These are phyloP conservation scores for Haematococcus sp. DNA, from an alignment of 139 green algal genomes.

Conservation along the genomic window DNA sequence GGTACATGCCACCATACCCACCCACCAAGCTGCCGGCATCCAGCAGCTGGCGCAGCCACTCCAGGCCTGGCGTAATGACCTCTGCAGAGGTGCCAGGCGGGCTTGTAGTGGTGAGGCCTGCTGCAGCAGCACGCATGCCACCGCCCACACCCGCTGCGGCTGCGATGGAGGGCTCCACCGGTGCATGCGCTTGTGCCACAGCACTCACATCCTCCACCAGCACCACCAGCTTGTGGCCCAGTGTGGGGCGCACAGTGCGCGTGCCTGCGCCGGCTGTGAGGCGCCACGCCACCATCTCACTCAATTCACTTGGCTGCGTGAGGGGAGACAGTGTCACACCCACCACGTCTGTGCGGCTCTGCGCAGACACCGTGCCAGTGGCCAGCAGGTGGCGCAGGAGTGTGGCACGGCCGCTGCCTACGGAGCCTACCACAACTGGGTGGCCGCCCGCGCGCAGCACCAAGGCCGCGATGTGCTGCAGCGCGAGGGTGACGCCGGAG, in stretches of 20 bases:
- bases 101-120: not conserved
- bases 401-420: slow-evolving; percentile 24
- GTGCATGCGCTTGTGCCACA: not conserved
- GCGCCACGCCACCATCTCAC: slow-evolving; percentile 22
- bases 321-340: not conserved
- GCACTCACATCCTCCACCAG: slow-evolving; percentile 37
- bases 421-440: slow-evolving; percentile 27
- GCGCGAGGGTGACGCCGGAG: slow-evolving; percentile 3
- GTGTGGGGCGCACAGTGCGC: slow-evolving; percentile 7
- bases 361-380: not conserved
- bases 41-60: slow-evolving; percentile 36
- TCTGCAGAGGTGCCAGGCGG: not conserved
- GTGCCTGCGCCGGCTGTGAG: not conserved
- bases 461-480: slow-evolving; percentile 27
- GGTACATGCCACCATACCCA: not conserved
- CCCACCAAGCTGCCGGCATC: not conserved
- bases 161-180: not conserved
- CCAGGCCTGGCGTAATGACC: slow-evolving; percentile 12
- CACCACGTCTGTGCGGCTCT: slow-evolving; percentile 3
- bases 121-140: not conserved
- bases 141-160: not conserved
- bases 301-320: slow-evolving; percentile 15
- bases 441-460: slow-evolving; percentile 20
- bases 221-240: slow-evolving; percentile 30
- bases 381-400: slow-evolving; percentile 34